Evolutionary conservation across 2,329 filamentous ascomycete genomes (phyloP), one percentile per base, ranked within the genome.

Genomic region (Thermoascus crustaceus): DNA sequence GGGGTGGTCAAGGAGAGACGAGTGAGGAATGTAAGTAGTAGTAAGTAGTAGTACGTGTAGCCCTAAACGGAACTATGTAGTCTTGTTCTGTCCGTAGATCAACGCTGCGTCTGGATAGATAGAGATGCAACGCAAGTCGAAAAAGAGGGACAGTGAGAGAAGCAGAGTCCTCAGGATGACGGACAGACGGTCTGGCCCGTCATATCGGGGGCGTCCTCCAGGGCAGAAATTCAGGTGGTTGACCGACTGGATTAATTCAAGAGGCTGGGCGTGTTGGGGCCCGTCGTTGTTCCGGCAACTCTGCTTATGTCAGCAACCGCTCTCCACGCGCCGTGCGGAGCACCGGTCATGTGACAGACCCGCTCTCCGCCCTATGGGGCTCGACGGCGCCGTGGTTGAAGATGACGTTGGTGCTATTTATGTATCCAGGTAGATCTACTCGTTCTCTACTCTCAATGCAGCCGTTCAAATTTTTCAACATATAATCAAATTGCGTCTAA

Each of bases 191-290:
- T 23, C 13, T 30, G 21, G 20, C 26, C 26, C 26, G 18, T 17
- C 26, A 29, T 29, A 29, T 29, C 26, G 9, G 26, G 26, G 26
- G 14, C 18, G 9, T 17, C 26, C 14, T 7, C 18, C 26, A 13
- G 10, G 14, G 4, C 20, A 23, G 22, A 31, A 60, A 61, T 43
- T 54, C 49, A 39, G 57, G 57, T 57, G 57, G 57, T 59, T 60
- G 57, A 42, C 18, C 38, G 27, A 42, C 40, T 35, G 20, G 52
- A 50, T 45, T 38, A 45, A 45, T 42, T 42, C 30, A 40, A 40
- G 52, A 58, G 57, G 58, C 54, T 60, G 57, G 57, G 57, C 39
- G 43, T 56, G 53, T 44, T 37, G 34, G 35, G 20, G 24, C 37
- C 42, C 40, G 33, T 32, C 41, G 46, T 53, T 47, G 41, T 45